Base-by-base conservation (phyloP, 1,139 yeast species). In the Wickerhamomyces sp. region DNA sequence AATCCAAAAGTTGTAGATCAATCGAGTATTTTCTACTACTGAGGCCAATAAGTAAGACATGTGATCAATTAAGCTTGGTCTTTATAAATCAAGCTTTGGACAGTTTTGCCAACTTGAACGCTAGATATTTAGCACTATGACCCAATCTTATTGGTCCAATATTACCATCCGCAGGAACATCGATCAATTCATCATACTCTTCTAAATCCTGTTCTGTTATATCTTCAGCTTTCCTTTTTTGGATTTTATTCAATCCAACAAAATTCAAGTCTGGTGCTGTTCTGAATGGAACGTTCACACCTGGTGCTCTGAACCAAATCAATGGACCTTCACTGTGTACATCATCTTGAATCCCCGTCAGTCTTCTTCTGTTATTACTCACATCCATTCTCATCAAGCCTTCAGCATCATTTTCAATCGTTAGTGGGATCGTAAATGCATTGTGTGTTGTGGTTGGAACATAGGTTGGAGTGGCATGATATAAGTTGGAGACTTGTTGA, bases 301-400 rank as follows among this genome's bases (percentile, higher is more conserved):
- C 95, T 8, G 96, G 90, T 3, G 93, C 79, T 51, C 88, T 75
- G 64, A 83, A 88, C 91, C 96, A 90, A 23, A 87, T 66, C 36
- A 84, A 68, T 46, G 84, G 85, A 31, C 69, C 69, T 34, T 58
- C 56, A 15, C 47, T 45, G 5, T 45, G 43, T 7, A 54, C 46
- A 31, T 52, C 53, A 23, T 41, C 37, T 3, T 45, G 48, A 23
- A 53, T 50, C 5, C 58, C 59, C 5, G 51, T 46, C 5, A 54
- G 34, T 54, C 61, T 60, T 50, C 56, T 56, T 51, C 52, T 56
- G 54, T 54, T 62, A 48, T 47, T 64, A 36, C 47, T 48, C 46
- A 45, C 58, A 57, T 55, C 54, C 64, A 53, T 51, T 57, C 59
- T 65, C 8, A 56, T 46, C 13, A 57, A 49, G n/a, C 58, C 64